phyloP scores from a whole-genome alignment of 73 alveolate species.

The Symbiodinium natans region DNA sequence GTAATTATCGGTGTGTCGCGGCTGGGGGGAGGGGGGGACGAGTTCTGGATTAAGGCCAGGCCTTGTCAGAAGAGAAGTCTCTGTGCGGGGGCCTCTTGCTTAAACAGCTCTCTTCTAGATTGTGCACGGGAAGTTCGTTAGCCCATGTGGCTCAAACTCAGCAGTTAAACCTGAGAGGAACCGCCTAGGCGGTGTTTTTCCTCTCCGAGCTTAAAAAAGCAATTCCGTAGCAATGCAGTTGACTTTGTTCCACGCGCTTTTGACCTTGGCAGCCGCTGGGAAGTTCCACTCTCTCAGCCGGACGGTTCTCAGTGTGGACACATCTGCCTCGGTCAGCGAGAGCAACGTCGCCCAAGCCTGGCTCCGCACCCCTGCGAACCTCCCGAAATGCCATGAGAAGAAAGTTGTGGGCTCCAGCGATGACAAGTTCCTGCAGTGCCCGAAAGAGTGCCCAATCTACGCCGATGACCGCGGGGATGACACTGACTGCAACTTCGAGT shows the following conservation, averaged over 20 bases:
- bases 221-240: slow-evolving; percentile 18
- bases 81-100: no score
- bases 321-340: not conserved
- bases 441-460: slow-evolving; percentile 9
- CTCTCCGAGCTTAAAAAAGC: not conserved
- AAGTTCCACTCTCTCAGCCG: slow-evolving; percentile 13
- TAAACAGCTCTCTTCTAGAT: no score
- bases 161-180: no score
- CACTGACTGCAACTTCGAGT: slow-evolving; percentile 13
- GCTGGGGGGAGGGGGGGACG: no score
- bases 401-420: not conserved
- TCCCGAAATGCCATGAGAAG: slow-evolving; percentile 3
- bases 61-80: no score
- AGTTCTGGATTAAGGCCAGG: no score
- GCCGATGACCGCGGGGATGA: slow-evolving; percentile 25
- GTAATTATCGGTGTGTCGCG: no score
- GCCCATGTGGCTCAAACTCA: no score
- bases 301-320: not conserved
- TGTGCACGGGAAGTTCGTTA: no score
- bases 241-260: slow-evolving; percentile 1
- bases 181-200: not conserved
- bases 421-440: not conserved
- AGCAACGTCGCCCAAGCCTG: not conserved
- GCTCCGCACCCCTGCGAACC: not conserved
- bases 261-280: not conserved